phyloP scores from a whole-genome alignment of 2,329 filamentous ascomycete species.

The Penicillium fuscoglaucum region DNA sequence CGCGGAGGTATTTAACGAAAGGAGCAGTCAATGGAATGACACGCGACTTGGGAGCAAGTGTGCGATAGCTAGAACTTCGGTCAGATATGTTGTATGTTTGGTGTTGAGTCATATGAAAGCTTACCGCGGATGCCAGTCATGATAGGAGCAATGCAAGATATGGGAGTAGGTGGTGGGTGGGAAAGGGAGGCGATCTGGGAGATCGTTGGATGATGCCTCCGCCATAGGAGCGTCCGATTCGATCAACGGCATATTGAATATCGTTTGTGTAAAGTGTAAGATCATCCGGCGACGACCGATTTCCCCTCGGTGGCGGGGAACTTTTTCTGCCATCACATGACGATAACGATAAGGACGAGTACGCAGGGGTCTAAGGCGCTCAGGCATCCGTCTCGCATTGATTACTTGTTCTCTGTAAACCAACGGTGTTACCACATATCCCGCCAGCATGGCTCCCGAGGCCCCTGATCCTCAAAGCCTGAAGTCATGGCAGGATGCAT shows the following conservation, averaged over 20 bases:
- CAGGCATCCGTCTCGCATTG: constrained; percentile 10
- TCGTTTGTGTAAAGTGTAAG: not conserved
- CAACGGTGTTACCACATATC: constrained; percentile 10
- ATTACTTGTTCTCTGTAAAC: constrained; percentile 12
- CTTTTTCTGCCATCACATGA: constrained; percentile 25
- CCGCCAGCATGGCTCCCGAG: constrained; percentile 52
- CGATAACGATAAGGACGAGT: constrained; percentile 25
- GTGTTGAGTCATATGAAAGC: constrained; percentile 16
- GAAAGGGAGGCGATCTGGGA: constrained; percentile 60
- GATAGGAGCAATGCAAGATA: constrained; percentile 91
- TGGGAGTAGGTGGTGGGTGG: constrained; percentile 81
- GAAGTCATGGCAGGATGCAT: constrained; percentile 66
- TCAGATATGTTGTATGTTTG: not conserved
- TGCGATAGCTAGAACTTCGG: constrained; percentile 62
- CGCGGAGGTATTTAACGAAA: constrained; percentile 83
- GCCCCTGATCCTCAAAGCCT: constrained; percentile 58
- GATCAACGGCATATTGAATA: constrained; percentile 31
- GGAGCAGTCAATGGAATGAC: constrained; percentile 73
- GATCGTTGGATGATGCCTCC: constrained; percentile 18
- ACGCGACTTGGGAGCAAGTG: constrained; percentile 79
- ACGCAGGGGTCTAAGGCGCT: constrained; percentile 10
- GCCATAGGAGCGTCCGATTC: constrained; percentile 23
- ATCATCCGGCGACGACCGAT: not conserved
- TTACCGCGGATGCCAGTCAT: constrained; percentile 81
- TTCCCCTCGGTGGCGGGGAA: constrained; percentile 20